Base-by-base conservation (phyloP, 139 green algal species). In the Chlorella sorokiniana region DNA sequence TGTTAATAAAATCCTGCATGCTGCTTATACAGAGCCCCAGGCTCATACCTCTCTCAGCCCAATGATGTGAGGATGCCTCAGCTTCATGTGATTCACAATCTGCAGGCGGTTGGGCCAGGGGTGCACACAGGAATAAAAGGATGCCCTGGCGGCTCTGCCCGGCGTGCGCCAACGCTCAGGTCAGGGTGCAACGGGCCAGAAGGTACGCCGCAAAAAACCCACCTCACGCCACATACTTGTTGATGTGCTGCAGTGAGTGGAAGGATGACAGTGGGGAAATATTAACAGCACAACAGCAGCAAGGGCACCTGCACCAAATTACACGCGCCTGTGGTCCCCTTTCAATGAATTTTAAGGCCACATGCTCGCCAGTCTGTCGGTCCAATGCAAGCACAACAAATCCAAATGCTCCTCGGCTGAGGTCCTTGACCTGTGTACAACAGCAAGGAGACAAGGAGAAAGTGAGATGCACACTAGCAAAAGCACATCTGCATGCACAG, bases 21-120 rank as follows among this genome's bases (percentile, higher is more conserved):
- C 31, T 31, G 59, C 59, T 8, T 22, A 10, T 8, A 2, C 59
- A 37, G 59, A 25, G 25, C 22, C 41, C 40, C 33, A 38, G 6
- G 7, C 27, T 6, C 40, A 31, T 59, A 89, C 94, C 88, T 98
- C 95, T 72, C 96, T 94, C 85, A 94, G 98, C 79, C 86, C 93
- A 8, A 99, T 92, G 42, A 99, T 95, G 89, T 99, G 97, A 0
- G 96, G 96, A 83, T 99, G 96, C 37, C 94, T 90, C 27, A 99
- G 89, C 33, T 84, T 90, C 10, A 96, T 89, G 83, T 99, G 96
- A 79, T 99, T 99, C 33, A 97, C 68, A 48, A 99, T 97, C 61
- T 76, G 42, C 69, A 59, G 9, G 7, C 29, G 16, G 48, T 16
- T 25, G 11, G 48, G 14, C 11, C 16, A 11, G 16, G 48, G 14